Percentiles rank a stretch among this genome's conserved stretches.
These are phyloP conservation scores for Ophiostoma tasmaniense DNA, from an alignment of 2,329 filamentous ascomycete genomes.

Conservation along the genomic window DNA sequence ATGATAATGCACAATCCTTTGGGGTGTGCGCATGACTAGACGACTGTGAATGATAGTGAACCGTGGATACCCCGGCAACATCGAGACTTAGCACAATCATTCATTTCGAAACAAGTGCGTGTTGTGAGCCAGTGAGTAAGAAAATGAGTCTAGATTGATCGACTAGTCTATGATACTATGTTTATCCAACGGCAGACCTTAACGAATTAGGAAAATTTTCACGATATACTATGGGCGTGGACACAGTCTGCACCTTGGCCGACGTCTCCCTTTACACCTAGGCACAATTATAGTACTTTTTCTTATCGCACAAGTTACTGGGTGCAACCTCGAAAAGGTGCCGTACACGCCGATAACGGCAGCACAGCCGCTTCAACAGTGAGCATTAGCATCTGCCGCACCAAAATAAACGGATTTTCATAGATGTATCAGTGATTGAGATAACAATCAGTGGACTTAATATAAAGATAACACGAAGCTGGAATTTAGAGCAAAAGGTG, in stretches of 20 bases:
- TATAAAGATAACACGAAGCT: background rate
- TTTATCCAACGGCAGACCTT: background rate
- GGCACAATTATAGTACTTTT: conserved; percentile 7
- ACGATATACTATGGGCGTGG: background rate
- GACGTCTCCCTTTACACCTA: conserved; percentile 6
- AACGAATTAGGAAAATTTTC: conserved; percentile 8
- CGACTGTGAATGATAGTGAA: background rate
- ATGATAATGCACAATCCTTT: conserved; percentile 1
- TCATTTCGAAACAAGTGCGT: background rate
- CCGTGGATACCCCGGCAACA: background rate
- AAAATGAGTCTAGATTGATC: conserved; percentile 7
- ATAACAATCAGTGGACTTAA: background rate
- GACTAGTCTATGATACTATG: background rate
- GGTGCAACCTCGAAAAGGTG: background rate
- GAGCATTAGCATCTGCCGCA: background rate
- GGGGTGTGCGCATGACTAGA: conserved; percentile 8
- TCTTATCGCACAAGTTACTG: background rate
- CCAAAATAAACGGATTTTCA: background rate
- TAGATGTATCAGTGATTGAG: background rate
- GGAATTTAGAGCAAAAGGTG: background rate
- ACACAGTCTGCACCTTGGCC: background rate
- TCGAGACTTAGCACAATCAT: background rate
- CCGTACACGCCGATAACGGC: conserved; percentile 6
- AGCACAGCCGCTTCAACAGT: background rate
- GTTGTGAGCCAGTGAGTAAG: background rate